Base-by-base conservation (phyloP, 2,329 filamentous ascomycete genomes). In the Colletotrichum sublineola region DNA sequence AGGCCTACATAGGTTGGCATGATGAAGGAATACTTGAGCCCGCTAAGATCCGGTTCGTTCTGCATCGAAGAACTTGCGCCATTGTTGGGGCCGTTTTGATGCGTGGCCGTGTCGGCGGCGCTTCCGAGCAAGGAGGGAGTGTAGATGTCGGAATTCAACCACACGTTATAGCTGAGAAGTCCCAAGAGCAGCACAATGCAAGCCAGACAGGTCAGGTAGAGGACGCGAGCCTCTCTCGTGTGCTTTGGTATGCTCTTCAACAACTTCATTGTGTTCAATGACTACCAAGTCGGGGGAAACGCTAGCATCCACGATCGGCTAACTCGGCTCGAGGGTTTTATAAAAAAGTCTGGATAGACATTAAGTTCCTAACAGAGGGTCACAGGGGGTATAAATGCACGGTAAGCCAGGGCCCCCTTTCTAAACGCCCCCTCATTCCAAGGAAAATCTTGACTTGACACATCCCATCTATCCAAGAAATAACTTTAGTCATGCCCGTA, bases 1-100 rank as follows among this genome's bases (percentile, higher is more conserved):
- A 24, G 50, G 11, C 69, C 7, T 61, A 72, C 69, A 9, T 50
- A 72, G 42, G 69, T 69, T n/a, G 69, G 66, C 6, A 72, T 18
- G n/a, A 72, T 53, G 12, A 72, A 44, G 36, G 53, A 38, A n/a
- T 72, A 72, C 52, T 55, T 72, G n/a, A 53, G 5, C 2, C 18
- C 31, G 0, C 15, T 48, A 3, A 40, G 2, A 3, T 29, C 48
- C 11, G 65, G 38, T 18, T 56, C 33, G 6, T 46, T 14, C 5
- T 42, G 29, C 2, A 18, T 14, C 5, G 14, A 12, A 4, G n/a
- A 31, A 8, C 2, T 20, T 14, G 15, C 2, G 29, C 7, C 55
- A 20, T 46, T 40, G 15, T 11, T 31, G 15, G 24, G 14, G 44
- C 29, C 7, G 20, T n/a, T 33, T 33, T 33, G 20, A 6, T n/a